These are phyloP conservation scores for Blastocladiella emersonii DNA, from an alignment of 371 early-diverging fungal genomes.

Conservation along the genomic window DNA sequence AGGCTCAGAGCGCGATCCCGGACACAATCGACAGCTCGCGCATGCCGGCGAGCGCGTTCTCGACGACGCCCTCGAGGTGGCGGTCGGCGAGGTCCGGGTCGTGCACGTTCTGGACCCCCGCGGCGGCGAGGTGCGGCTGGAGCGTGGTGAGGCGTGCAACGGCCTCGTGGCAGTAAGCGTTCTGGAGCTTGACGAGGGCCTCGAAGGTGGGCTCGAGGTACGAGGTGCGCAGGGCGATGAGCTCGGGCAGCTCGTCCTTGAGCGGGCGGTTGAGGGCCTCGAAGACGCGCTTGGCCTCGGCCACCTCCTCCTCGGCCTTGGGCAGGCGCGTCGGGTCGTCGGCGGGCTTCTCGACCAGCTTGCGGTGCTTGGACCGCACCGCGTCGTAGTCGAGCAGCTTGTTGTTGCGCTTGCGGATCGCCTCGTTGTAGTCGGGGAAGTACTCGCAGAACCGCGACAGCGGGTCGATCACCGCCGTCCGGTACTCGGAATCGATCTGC, in stretches of 20 bases:
- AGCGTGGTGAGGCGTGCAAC: slow-evolving; percentile 48
- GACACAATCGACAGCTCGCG: neutral
- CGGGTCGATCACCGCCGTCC: slow-evolving; percentile 75
- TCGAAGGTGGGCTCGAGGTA: slow-evolving; percentile 88
- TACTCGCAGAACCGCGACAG: slow-evolving; percentile 66
- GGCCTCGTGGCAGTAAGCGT: slow-evolving; percentile 64
- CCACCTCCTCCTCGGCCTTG: slow-evolving; percentile 64
- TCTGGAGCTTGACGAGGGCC: slow-evolving; percentile 77
- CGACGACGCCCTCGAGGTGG: slow-evolving; percentile 31
- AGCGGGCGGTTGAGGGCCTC: slow-evolving; percentile 67
- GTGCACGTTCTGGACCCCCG: neutral
- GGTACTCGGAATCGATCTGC: slow-evolving; percentile 53
- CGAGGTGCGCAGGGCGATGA: slow-evolving; percentile 72
- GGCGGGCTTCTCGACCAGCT: slow-evolving; percentile 62
- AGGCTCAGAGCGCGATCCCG: too few relatives aligned
- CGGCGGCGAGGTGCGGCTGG: slow-evolving; percentile 13
- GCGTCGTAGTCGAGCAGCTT: slow-evolving; percentile 83
- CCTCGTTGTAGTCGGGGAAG: slow-evolving; percentile 85
- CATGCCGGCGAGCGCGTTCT: neutral
- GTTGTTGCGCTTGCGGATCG: slow-evolving; percentile 69
- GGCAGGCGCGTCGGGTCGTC: slow-evolving; percentile 58
- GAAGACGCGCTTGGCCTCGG: slow-evolving; percentile 59
- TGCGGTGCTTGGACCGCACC: slow-evolving; percentile 51
- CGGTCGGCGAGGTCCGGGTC: slow-evolving; percentile 17
- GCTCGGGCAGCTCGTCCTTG: slow-evolving; percentile 70